These are phyloP conservation scores for Helicostylum pulchrum DNA, from an alignment of 192 early-diverging fungal species.

Conservation along the genomic window DNA sequence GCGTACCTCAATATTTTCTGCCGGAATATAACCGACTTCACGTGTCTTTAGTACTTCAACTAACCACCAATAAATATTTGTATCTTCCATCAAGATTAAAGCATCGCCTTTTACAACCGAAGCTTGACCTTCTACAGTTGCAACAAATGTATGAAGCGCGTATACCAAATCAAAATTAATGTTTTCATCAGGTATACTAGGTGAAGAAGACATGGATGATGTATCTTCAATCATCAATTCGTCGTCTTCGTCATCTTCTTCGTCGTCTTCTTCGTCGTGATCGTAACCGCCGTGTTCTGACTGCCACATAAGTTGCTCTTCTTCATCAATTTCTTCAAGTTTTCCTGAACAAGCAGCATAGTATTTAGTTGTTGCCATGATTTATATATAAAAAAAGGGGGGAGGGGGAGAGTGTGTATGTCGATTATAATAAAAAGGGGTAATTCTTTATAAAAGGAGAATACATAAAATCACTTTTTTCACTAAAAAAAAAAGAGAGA, in stretches of 20 bases:
- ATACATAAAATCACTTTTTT: too few relatives aligned
- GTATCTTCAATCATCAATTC: conserved; percentile 37
- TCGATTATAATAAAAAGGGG: too few relatives aligned
- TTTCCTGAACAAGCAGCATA: not conserved
- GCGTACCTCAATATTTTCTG: conserved; percentile 75
- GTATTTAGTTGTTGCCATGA: not conserved
- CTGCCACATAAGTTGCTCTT: conserved; percentile 9
- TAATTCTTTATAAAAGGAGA: too few relatives aligned
- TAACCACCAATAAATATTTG: conserved; percentile 78
- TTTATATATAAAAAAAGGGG: not conserved
- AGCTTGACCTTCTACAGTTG: conserved; percentile 76
- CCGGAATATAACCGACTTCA: conserved; percentile 81
- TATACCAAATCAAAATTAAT: conserved; percentile 77
- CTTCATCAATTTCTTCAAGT: conserved; percentile 9
- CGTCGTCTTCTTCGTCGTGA: conserved; percentile 14
- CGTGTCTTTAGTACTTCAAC: conserved; percentile 59
- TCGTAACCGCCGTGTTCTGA: not conserved
- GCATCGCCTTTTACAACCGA: conserved; percentile 69
- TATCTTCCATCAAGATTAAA: conserved; percentile 72
- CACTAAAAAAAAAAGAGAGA: too few relatives aligned
- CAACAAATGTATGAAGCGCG: conserved; percentile 77
- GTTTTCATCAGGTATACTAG: conserved; percentile 49
- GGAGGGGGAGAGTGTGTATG: too few relatives aligned
- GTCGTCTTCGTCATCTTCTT: conserved; percentile 33
- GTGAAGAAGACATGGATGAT: conserved; percentile 38